Conservation (phyloP, 2,329 filamentous ascomycete genomes). For the Calonectria pseudoreteaudii region DNA sequence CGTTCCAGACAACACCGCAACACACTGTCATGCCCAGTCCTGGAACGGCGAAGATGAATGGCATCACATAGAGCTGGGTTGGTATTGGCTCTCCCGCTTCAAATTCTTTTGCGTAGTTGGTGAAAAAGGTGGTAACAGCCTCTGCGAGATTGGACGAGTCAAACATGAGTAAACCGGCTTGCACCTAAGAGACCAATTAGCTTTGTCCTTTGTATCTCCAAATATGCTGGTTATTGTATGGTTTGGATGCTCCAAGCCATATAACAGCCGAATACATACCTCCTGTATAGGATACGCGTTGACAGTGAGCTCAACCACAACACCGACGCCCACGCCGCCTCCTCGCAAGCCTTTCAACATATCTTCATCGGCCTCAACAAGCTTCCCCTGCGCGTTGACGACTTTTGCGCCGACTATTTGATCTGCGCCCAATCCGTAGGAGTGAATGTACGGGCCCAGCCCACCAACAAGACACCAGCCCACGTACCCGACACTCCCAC, state of each 20-base stretch:
- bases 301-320: conserved; percentile 21
- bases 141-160: neutral
- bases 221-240: neutral
- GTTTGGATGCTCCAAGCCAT: no score
- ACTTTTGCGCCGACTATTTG: conserved; percentile 23
- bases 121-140: neutral
- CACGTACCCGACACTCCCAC: conserved; percentile 15
- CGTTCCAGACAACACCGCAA: neutral
- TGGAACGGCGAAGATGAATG: neutral
- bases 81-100: neutral
- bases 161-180: neutral
- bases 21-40: neutral
- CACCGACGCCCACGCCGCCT: conserved; percentile 21
- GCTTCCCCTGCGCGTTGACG: conserved; percentile 19
- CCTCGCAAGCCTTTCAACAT: conserved; percentile 25
- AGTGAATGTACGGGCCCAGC: conserved; percentile 18
- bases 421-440: conserved; percentile 22
- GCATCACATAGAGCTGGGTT: neutral
- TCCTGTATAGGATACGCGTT: conserved; percentile 17
- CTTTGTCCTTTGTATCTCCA: no score
- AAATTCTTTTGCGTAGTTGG: neutral
- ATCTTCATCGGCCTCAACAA: conserved; percentile 16
- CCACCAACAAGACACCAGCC: conserved; percentile 25
- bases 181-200: neutral
- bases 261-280: neutral